These are phyloP conservation scores for Cephalotrichum gorgonifer DNA, from an alignment of 2,329 filamentous ascomycete genomes.

Conservation along the genomic window DNA sequence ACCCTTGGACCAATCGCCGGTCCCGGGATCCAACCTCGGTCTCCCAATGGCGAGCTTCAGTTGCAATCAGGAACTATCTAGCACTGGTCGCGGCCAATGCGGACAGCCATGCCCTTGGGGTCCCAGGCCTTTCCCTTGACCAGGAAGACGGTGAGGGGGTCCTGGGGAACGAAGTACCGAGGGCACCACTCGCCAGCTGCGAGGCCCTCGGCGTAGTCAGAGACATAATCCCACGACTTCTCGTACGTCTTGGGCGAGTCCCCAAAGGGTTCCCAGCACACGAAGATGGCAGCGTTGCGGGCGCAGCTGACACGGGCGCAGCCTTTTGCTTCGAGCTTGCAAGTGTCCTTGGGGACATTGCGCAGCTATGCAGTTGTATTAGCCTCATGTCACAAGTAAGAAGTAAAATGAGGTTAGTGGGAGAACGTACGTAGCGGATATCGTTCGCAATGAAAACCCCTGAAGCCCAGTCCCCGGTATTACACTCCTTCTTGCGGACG, in stretches of 20 bases:
- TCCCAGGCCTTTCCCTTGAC: constrained; percentile 1
- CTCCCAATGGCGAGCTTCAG: too few relatives aligned
- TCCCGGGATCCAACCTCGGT: too few relatives aligned
- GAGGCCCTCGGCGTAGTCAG: constrained; percentile 1
- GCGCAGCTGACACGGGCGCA: neutral
- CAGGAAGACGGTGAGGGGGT: neutral
- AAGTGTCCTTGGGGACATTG: neutral
- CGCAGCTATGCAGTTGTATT: neutral
- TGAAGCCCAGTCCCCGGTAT: neutral
- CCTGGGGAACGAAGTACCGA: neutral
- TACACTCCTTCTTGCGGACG: neutral
- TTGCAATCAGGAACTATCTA: too few relatives aligned
- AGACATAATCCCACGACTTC: neutral
- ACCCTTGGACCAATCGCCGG: too few relatives aligned
- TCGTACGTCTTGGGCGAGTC: neutral
- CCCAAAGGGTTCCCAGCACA: neutral
- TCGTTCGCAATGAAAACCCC: neutral
- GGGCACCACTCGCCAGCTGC: neutral
- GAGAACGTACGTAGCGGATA: neutral
- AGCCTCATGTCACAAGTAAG: too few relatives aligned
- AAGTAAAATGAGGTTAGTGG: too few relatives aligned
- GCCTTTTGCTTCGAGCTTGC: neutral
- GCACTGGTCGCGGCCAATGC: neutral
- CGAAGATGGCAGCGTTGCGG: neutral
- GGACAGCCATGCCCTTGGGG: neutral